Percentiles rank a stretch among this genome's conserved stretches.
Conservation (phyloP, 2,329 filamentous ascomycete genomes). For the Verticillium zaregamsianum region DNA sequence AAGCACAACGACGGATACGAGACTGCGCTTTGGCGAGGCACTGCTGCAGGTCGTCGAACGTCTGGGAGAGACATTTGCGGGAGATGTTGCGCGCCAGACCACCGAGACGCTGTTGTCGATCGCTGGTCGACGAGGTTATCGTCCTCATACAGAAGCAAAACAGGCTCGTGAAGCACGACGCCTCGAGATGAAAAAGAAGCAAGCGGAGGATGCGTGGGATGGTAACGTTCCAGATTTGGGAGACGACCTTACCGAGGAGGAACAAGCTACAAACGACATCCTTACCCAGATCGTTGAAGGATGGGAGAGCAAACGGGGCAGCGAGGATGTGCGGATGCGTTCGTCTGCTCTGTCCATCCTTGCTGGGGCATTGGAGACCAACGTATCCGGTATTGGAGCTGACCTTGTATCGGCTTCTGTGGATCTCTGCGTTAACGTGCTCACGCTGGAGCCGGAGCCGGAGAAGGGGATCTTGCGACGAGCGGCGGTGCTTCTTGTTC, state of each 20-base stretch:
- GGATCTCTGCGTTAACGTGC: slow-evolving; percentile 58
- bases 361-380: slow-evolving; percentile 54
- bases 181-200: slow-evolving; percentile 42
- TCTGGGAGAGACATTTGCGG: slow-evolving; percentile 51
- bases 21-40: slow-evolving; percentile 66
- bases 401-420: slow-evolving; percentile 50
- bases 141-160: slow-evolving; percentile 54
- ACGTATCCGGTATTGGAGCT: slow-evolving; percentile 51
- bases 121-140: slow-evolving; percentile 58
- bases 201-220: slow-evolving; percentile 50
- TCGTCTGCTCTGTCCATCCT: slow-evolving; percentile 66
- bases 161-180: slow-evolving; percentile 48
- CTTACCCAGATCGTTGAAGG: slow-evolving; percentile 25
- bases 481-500: slow-evolving; percentile 59
- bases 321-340: slow-evolving; percentile 52
- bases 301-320: slow-evolving; percentile 14
- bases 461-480: slow-evolving; percentile 63
- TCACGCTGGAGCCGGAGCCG: slow-evolving; percentile 56
- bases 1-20: slow-evolving; percentile 53
- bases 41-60: slow-evolving; percentile 61
- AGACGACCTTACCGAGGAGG: slow-evolving; percentile 39
- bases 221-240: slow-evolving; percentile 46
- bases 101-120: slow-evolving; percentile 58
- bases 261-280: slow-evolving; percentile 43
- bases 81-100: slow-evolving; percentile 46